These are phyloP conservation scores for Neurospora cerealis DNA, from an alignment of 495 filamentous ascomycete genomes.

Conservation along the genomic window DNA sequence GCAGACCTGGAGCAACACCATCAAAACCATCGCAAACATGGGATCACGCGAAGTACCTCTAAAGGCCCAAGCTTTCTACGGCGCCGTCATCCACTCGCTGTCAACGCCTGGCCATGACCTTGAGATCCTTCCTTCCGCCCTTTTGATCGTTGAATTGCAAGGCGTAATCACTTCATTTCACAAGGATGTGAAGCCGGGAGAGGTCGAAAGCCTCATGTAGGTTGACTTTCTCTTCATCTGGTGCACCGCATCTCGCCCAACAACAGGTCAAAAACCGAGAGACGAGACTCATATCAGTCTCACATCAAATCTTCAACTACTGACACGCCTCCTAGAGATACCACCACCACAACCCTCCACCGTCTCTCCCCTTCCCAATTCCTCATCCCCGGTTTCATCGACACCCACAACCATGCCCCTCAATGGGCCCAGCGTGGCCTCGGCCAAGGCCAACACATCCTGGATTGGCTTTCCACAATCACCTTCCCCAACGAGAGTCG, in stretches of 20 bases:
- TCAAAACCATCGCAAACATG: background rate
- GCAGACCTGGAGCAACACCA: background rate
- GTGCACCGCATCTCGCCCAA: background rate
- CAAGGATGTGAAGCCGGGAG: background rate
- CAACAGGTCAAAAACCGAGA: background rate
- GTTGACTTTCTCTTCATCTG: background rate
- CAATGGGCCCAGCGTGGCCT: constrained; percentile 53
- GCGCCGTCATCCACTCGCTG: constrained; percentile 43
- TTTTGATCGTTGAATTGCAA: constrained; percentile 30
- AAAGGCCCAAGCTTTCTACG: constrained; percentile 32
- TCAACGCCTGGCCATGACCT: constrained; percentile 20
- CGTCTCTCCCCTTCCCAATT: constrained; percentile 40
- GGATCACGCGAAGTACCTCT: constrained; percentile 3
- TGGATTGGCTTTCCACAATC: constrained; percentile 49
- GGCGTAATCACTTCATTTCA: constrained; percentile 33
- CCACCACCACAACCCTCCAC: constrained; percentile 12
- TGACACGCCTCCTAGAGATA: background rate
- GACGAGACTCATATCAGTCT: background rate
- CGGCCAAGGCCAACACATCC: constrained; percentile 46
- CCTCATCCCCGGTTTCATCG: constrained; percentile 51
- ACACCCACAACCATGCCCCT: constrained; percentile 58
- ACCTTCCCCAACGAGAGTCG: constrained; percentile 56
- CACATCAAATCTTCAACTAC: background rate
- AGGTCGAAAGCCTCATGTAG: background rate
- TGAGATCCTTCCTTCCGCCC: constrained; percentile 38